Evolutionary conservation across 306 rosid genomes (phyloP).

Genomic region (Vigna mungo): DNA sequence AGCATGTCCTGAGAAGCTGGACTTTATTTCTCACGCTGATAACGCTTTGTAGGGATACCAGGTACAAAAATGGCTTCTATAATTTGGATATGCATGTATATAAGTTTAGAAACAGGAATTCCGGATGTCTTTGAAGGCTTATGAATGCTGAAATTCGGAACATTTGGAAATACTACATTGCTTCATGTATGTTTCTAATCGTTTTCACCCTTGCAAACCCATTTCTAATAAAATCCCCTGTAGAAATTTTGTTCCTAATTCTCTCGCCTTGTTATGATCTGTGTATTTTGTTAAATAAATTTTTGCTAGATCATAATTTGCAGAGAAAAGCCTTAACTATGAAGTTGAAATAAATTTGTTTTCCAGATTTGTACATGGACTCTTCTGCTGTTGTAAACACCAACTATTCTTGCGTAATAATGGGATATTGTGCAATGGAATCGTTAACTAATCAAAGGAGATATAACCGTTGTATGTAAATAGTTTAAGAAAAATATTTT

Average conservation of each 20-base stretch:
- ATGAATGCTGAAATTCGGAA: too few relatives aligned
- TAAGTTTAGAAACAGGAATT: too few relatives aligned
- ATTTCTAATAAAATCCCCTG: conserved; percentile 86
- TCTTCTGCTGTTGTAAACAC: conserved; percentile 25
- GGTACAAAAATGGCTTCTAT: too few relatives aligned
- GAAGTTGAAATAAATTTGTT: conserved; percentile 34
- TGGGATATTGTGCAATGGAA: neutral
- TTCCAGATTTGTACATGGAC: neutral
- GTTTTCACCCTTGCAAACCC: too few relatives aligned
- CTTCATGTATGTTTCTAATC: too few relatives aligned
- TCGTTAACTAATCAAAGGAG: neutral
- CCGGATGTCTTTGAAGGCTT: too few relatives aligned
- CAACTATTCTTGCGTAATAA: neutral
- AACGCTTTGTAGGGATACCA: too few relatives aligned
- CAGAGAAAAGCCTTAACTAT: neutral
- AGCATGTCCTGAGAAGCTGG: too few relatives aligned
- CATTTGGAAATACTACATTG: too few relatives aligned
- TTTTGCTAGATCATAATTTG: conserved; percentile 15
- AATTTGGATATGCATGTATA: too few relatives aligned
- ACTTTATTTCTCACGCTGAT: too few relatives aligned
- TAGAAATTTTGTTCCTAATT: conserved; percentile 34
- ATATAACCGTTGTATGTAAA: neutral
- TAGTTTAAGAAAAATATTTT: too few relatives aligned
- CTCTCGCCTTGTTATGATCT: neutral
- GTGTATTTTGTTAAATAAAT: conserved; percentile 3